These are phyloP conservation scores for Neonothopanus nambi DNA, from an alignment of 1,284 basidiomycete genomes.

Conservation along the genomic window DNA sequence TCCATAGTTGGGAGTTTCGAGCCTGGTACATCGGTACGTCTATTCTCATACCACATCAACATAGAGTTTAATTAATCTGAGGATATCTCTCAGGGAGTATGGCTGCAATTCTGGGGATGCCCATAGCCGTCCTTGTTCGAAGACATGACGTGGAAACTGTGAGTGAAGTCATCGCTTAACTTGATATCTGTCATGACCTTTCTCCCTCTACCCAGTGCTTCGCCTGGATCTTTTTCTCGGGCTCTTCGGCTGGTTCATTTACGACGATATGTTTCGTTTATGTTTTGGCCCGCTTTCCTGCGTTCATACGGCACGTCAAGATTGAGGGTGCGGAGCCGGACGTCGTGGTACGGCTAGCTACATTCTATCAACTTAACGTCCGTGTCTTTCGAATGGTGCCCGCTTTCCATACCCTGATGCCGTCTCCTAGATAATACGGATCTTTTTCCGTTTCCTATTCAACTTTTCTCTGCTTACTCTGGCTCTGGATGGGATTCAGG, in stretches of 20 bases:
- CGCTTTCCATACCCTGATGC: background rate
- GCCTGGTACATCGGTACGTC: slow-evolving; percentile 58
- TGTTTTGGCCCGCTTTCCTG: slow-evolving; percentile 65
- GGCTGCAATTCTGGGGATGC: slow-evolving; percentile 64
- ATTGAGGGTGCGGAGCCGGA: slow-evolving; percentile 67
- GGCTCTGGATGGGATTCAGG: slow-evolving; percentile 58
- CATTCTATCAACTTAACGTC: slow-evolving; percentile 77
- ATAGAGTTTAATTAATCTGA: slow-evolving; percentile 19
- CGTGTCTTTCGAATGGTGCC: slow-evolving; percentile 26
- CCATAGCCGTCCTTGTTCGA: slow-evolving; percentile 59
- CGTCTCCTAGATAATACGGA: slow-evolving; percentile 50
- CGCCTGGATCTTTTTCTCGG: slow-evolving; percentile 70
- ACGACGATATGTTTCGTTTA: slow-evolving; percentile 69
- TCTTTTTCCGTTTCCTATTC: slow-evolving; percentile 70
- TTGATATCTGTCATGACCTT: slow-evolving; percentile 1
- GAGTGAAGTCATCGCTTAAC: slow-evolving; percentile 21
- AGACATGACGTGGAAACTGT: slow-evolving; percentile 58
- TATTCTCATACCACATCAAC: slow-evolving; percentile 2
- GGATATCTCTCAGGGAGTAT: slow-evolving; percentile 50
- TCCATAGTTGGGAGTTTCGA: slow-evolving; percentile 65
- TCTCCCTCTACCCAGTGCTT: slow-evolving; percentile 43
- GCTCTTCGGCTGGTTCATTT: slow-evolving; percentile 58
- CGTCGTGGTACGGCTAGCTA: slow-evolving; percentile 67
- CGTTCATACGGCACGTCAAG: slow-evolving; percentile 66
- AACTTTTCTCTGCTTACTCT: slow-evolving; percentile 64